These are phyloP conservation scores for Mycena pura DNA, from an alignment of 768 basidiomycete species.

Conservation along the genomic window DNA sequence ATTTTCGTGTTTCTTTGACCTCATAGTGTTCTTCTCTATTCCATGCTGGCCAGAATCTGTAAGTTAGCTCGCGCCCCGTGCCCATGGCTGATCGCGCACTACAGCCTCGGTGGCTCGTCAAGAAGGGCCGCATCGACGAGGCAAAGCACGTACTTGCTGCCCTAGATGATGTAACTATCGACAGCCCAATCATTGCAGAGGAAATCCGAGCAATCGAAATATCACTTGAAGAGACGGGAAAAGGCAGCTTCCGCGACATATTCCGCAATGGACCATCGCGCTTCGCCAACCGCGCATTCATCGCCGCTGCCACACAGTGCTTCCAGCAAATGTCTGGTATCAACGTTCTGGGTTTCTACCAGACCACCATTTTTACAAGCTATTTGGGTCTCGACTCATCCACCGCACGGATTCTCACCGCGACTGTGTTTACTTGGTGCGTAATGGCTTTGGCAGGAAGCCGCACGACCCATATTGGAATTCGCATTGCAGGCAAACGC, in stretches of 20 bases:
- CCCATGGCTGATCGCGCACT: background rate
- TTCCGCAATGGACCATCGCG: slow-evolving; percentile 25
- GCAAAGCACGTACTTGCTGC: slow-evolving; percentile 28
- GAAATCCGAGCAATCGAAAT: slow-evolving; percentile 23
- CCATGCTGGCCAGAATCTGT: slow-evolving; percentile 28
- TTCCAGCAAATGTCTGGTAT: slow-evolving; percentile 29
- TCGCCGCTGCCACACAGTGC: slow-evolving; percentile 22
- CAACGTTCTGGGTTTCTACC: slow-evolving; percentile 27
- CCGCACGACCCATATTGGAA: background rate
- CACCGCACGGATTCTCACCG: slow-evolving; percentile 20
- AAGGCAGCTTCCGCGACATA: slow-evolving; percentile 26
- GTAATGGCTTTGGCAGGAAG: background rate
- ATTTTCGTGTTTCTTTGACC: slow-evolving; percentile 19
- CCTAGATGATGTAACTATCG: slow-evolving; percentile 14
- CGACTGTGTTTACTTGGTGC: slow-evolving; percentile 24
- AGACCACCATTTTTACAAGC: slow-evolving; percentile 23
- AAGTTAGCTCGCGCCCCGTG: background rate
- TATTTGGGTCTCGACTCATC: slow-evolving; percentile 18
- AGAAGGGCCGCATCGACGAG: slow-evolving; percentile 28
- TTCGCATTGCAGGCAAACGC: slow-evolving; percentile 17
- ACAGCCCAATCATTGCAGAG: slow-evolving; percentile 15
- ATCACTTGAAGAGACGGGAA: slow-evolving; percentile 24
- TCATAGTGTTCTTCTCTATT: slow-evolving; percentile 21
- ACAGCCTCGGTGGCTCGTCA: slow-evolving; percentile 31
- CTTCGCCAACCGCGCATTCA: slow-evolving; percentile 27